Conservation (phyloP, 257 asterid genomes). For the Gentiana macrophylla region DNA sequence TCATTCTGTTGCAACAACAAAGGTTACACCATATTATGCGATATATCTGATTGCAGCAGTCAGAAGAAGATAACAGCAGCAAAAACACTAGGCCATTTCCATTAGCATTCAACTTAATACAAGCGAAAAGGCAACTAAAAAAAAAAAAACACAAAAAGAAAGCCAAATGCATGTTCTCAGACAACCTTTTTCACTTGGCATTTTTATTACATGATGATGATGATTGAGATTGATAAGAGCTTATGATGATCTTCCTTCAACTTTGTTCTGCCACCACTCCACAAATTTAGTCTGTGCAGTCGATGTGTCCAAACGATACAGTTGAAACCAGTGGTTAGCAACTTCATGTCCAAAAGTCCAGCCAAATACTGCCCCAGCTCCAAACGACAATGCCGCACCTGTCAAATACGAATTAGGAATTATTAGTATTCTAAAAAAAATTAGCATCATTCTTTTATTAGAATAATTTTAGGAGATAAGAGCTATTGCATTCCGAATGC, state of each 20-base stretch:
- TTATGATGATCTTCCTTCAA: constrained; percentile 19
- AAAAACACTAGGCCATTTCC: no score
- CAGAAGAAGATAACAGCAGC: no score
- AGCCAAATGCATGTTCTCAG: neutral
- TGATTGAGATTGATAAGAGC: neutral
- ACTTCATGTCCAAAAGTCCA: constrained; percentile 70
- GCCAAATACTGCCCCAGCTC: constrained; percentile 68
- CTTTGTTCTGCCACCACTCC: constrained; percentile 87
- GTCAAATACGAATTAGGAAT: constrained; percentile 8
- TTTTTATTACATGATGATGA: neutral
- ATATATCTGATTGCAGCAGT: no score
- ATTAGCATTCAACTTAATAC: neutral
- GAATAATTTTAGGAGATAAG: no score
- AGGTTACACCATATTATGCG: no score
- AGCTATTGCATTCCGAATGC: no score
- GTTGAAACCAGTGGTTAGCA: constrained; percentile 73
- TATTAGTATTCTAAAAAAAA: neutral
- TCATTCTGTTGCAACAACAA: no score
- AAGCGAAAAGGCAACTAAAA: neutral
- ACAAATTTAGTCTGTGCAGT: constrained; percentile 74
- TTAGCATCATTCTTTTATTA: no score
- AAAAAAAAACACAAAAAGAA: neutral
- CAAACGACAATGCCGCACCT: constrained; percentile 75
- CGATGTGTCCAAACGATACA: constrained; percentile 58
- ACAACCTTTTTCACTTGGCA: neutral